Conservation (phyloP, 192 early-diverging fungal species). For the Dissophora globulifera region DNA sequence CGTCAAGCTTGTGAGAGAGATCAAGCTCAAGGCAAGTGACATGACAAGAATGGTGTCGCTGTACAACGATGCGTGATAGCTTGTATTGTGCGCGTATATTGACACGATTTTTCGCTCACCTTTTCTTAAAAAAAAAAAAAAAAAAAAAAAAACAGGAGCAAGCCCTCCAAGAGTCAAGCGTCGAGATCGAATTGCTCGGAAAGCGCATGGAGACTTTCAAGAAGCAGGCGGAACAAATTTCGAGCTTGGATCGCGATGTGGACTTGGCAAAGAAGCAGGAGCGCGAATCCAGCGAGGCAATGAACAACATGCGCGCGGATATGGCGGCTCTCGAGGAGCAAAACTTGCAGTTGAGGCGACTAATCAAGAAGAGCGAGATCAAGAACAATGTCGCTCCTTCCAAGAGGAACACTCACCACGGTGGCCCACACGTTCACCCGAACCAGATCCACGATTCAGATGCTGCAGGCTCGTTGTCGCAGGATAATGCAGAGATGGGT, state of each 20-base stretch:
- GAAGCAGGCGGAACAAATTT: conserved; percentile 73
- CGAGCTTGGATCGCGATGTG: conserved; percentile 67
- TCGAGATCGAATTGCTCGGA: conserved; percentile 86
- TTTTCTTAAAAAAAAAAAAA: too few relatives aligned
- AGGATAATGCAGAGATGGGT: conserved; percentile 25
- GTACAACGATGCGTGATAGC: too few relatives aligned
- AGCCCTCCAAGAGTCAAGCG: conserved; percentile 74
- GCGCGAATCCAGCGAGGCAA: conserved; percentile 76
- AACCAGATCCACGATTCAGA: conserved; percentile 40
- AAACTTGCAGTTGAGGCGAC: conserved; percentile 64
- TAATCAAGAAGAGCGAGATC: conserved; percentile 45
- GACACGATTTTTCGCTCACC: too few relatives aligned
- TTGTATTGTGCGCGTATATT: too few relatives aligned
- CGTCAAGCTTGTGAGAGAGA: conserved; percentile 78
- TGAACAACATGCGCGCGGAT: conserved; percentile 75
- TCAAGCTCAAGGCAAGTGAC: conserved; percentile 82
- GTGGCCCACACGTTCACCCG: not conserved
- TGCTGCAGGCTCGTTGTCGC: not conserved
- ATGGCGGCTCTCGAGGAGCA: conserved; percentile 75
- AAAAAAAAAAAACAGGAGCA: conserved; percentile 76
- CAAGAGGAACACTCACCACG: conserved; percentile 21
- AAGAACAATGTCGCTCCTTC: conserved; percentile 11
- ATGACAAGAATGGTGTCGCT: too few relatives aligned
- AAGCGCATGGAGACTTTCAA: conserved; percentile 76
- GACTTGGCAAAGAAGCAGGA: conserved; percentile 69